phyloP scores from a whole-genome alignment of 139 green algal genomes.

The Ulvella scutata region DNA sequence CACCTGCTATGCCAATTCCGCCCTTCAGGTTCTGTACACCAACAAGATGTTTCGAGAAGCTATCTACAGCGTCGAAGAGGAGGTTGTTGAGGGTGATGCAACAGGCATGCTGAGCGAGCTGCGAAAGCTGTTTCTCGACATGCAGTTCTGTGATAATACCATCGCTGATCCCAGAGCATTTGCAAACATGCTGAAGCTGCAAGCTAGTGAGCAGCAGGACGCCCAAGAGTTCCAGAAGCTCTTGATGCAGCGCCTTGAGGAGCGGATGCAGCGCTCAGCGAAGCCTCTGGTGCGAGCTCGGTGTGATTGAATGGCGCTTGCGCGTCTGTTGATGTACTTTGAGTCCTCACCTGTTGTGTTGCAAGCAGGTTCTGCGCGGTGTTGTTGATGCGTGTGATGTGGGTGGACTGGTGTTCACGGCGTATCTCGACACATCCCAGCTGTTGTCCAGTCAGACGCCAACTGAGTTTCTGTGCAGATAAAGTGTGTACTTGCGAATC shows the following conservation, averaged over 20 bases:
- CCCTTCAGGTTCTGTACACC: constrained; percentile 67
- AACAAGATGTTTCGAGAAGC: constrained; percentile 34
- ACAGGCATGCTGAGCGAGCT: constrained; percentile 21
- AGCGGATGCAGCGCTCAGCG: constrained; percentile 14
- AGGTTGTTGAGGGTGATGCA: neutral
- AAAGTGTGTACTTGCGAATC: neutral
- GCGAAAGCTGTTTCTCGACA: constrained; percentile 33
- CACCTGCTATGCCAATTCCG: constrained; percentile 78
- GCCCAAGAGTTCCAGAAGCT: constrained; percentile 90
- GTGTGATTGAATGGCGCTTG: too few relatives aligned
- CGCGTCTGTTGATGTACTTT: too few relatives aligned
- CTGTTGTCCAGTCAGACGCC: too few relatives aligned
- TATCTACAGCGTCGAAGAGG: constrained; percentile 31
- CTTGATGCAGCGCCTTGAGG: constrained; percentile 68
- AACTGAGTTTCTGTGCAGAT: neutral
- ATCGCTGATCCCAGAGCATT: constrained; percentile 47
- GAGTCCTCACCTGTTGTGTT: too few relatives aligned
- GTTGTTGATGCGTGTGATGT: too few relatives aligned
- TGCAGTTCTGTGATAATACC: constrained; percentile 33
- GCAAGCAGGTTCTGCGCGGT: too few relatives aligned
- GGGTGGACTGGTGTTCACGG: too few relatives aligned
- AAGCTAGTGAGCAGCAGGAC: constrained; percentile 54
- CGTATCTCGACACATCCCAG: too few relatives aligned
- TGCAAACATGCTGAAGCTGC: constrained; percentile 43
- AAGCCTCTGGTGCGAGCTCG: neutral